These are phyloP conservation scores for Coprinopsis strossmayeri DNA, from an alignment of 768 basidiomycete genomes.

Conservation along the genomic window DNA sequence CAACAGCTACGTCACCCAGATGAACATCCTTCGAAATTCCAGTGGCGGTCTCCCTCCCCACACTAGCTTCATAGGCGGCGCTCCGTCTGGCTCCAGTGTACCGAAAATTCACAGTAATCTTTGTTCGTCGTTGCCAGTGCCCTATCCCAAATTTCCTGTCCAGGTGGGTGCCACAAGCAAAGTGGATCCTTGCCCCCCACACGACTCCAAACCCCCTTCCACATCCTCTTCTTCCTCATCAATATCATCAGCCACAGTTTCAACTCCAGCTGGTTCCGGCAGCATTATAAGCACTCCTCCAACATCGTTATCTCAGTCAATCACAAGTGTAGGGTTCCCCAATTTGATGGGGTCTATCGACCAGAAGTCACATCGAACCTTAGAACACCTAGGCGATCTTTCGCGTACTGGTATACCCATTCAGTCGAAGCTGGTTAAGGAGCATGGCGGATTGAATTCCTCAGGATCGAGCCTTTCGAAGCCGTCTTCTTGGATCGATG, in stretches of 20 bases:
- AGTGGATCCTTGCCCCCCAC: not conserved
- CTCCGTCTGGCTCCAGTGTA: slow-evolving; percentile 30
- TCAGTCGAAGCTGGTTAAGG: slow-evolving; percentile 17
- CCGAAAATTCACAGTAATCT: slow-evolving; percentile 35
- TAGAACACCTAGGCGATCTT: not conserved
- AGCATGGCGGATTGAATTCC: slow-evolving; percentile 20
- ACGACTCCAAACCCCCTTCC: slow-evolving; percentile 28
- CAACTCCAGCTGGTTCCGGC: slow-evolving; percentile 30
- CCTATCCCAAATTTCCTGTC: slow-evolving; percentile 8
- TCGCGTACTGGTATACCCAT: not conserved
- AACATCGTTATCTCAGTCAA: slow-evolving; percentile 45
- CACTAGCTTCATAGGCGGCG: slow-evolving; percentile 20
- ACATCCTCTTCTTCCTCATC: slow-evolving; percentile 51
- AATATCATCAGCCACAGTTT: slow-evolving; percentile 35
- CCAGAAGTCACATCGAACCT: slow-evolving; percentile 16
- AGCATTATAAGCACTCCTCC: slow-evolving; percentile 51
- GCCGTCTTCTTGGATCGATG: slow-evolving; percentile 30
- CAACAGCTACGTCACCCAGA: slow-evolving; percentile 36
- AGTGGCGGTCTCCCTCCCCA: slow-evolving; percentile 15
- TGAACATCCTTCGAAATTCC: slow-evolving; percentile 29
- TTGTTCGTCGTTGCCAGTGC: slow-evolving; percentile 18
- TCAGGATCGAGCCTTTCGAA: slow-evolving; percentile 28
- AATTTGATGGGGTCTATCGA: slow-evolving; percentile 25
- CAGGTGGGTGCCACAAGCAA: slow-evolving; percentile 8
- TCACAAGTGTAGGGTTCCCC: slow-evolving; percentile 37